These are phyloP conservation scores for Tetradesmus lagerheimii DNA, from an alignment of 139 green algal species.

Conservation along the genomic window DNA sequence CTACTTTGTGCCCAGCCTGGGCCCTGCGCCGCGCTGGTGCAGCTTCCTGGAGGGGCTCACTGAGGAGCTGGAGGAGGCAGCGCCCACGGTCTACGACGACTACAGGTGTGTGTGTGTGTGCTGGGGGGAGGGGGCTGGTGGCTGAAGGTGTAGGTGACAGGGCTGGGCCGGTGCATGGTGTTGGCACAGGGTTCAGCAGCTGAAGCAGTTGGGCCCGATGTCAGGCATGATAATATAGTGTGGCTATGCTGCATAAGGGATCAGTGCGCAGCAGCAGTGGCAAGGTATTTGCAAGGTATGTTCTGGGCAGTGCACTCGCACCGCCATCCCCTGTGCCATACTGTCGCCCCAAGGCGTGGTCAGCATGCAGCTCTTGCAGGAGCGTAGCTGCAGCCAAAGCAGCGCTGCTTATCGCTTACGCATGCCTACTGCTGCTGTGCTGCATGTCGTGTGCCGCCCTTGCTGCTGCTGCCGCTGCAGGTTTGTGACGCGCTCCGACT, in stretches of 20 bases:
- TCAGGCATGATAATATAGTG: too few species aligned
- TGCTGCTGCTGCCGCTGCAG: conserved; percentile 50
- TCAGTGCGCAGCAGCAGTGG: background rate
- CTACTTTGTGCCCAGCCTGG: conserved; percentile 95
- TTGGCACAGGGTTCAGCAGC: too few species aligned
- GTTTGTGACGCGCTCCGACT: conserved; percentile 89
- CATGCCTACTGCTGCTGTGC: background rate
- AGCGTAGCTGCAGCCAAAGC: background rate
- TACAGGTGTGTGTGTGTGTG: conserved; percentile 95
- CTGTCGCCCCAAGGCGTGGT: background rate
- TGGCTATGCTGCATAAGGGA: background rate
- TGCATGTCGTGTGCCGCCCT: background rate
- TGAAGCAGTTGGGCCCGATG: too few species aligned
- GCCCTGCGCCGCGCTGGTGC: conserved; percentile 95
- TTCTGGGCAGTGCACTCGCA: too few species aligned
- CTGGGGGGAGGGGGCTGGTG: too few species aligned
- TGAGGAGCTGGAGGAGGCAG: conserved; percentile 96
- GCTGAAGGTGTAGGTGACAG: too few species aligned
- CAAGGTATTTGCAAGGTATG: too few species aligned
- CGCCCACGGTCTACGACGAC: conserved; percentile 95
- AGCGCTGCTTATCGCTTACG: background rate
- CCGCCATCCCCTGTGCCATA: too few species aligned
- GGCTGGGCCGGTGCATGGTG: too few species aligned
- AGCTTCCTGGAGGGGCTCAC: conserved; percentile 96
- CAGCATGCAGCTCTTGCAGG: background rate